Evolutionary conservation across 2,329 filamentous ascomycete genomes (phyloP), one percentile per base, ranked within the genome.

Genomic region (Colletotrichum truncatum): DNA sequence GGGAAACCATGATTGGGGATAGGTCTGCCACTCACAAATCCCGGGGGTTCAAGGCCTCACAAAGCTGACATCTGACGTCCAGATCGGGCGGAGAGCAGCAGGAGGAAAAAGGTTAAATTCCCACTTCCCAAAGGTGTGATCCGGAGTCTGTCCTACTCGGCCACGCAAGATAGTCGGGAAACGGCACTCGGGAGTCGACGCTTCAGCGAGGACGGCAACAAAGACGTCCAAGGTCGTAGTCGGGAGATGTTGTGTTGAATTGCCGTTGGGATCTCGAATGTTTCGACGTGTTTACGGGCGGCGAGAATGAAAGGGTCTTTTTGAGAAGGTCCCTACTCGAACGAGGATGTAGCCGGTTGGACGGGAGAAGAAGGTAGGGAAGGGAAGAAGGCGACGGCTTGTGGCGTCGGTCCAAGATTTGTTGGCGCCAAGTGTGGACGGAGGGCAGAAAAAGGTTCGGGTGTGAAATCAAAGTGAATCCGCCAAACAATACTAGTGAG

Each of bases 51-150:
- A 21, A 48, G 36, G 54, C 30, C 61, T 65, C 57, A 62, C 62
- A 51, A 41, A 39, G 57, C 49, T 36, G 57, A 62, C 62, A 65
- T 65, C 58, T 65, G 62, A 56, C 26, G 62, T 48, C 62, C 45
- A 57, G 36, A 51, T 55, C 41, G 62, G 43, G 49, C 41, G 56
- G 57, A 30, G 57, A 28, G 43, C 39, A 34, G 57, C 41, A 36
- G 34, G 48, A 49, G 34, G 41, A 55, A 62, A 62, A 62, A 62
- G 43, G 57, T 62, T 51, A 51, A 55, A 65, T 53, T 49, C 26
- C 34, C 53, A 48, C 28, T 28, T 51, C 43, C 48, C 39, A 54
- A 34, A 53, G 43, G 41, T 48, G 48, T 49, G 57, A 39, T 51
- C 30, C 26, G 28, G 34, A 41, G 43, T 21, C 28, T 65, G 62